Conservation (phyloP, 306 rosid species). For the Carpinus viminea region DNA sequence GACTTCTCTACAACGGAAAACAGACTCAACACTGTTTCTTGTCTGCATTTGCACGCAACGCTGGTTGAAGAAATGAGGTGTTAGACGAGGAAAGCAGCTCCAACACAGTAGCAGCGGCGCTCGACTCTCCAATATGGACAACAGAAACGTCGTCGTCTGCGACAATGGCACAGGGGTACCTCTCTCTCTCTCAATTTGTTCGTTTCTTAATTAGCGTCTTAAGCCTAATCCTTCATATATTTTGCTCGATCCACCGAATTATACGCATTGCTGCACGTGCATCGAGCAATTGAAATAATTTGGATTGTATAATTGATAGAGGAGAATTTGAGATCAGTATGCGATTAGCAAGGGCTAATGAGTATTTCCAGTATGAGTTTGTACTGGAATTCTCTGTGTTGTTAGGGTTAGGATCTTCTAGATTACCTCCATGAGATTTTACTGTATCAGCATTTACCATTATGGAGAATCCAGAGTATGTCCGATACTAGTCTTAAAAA, state of each 20-base stretch:
- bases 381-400: background rate
- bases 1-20: too few species aligned
- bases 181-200: slow-evolving; percentile 6
- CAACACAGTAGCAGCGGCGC: background rate
- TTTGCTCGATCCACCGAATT: slow-evolving; percentile 11
- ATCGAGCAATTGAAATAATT: background rate
- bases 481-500: too few species aligned
- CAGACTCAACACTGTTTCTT: background rate
- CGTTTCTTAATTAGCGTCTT: background rate
- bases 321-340: background rate
- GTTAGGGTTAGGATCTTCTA: background rate
- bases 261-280: background rate
- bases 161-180: slow-evolving; percentile 97
- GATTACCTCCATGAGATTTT: background rate
- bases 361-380: background rate
- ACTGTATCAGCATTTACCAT: too few species aligned
- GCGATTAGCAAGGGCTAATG: background rate
- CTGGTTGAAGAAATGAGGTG: slow-evolving; percentile 20
- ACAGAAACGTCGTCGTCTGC: slow-evolving; percentile 84
- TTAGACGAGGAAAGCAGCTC: slow-evolving; percentile 8
- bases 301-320: background rate
- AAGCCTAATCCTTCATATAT: background rate
- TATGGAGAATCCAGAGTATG: too few species aligned
- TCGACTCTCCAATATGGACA: slow-evolving; percentile 53
- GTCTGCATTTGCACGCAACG: slow-evolving; percentile 34